These are phyloP conservation scores for Sordariomycetes sp. DNA, from an alignment of 2,329 filamentous ascomycete species.

Conservation along the genomic window DNA sequence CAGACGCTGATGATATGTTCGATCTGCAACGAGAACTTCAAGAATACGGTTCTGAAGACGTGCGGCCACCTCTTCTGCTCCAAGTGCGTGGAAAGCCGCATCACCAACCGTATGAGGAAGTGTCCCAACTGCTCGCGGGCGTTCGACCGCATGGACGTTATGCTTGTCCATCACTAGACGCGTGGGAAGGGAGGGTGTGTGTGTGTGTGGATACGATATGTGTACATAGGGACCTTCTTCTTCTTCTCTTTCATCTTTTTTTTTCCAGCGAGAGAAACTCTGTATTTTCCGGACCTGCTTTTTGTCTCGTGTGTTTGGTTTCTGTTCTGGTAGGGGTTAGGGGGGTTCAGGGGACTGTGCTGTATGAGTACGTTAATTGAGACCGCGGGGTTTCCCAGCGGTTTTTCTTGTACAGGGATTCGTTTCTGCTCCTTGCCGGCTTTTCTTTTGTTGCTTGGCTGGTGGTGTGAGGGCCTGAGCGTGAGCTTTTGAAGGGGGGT, in stretches of 20 bases:
- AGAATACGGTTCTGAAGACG: conserved; percentile 85
- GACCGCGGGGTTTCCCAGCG: neutral
- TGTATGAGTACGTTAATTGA: neutral
- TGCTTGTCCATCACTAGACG: conserved; percentile 50
- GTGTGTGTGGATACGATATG: neutral
- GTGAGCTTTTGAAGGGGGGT: neutral
- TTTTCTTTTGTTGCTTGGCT: neutral
- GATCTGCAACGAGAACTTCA: conserved; percentile 86
- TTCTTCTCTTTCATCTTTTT: neutral
- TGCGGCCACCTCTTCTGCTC: conserved; percentile 95
- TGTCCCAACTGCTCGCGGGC: conserved; percentile 89
- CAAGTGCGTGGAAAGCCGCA: conserved; percentile 78
- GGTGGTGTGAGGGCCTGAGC: neutral
- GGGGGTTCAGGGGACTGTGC: neutral
- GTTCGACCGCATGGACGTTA: conserved; percentile 85
- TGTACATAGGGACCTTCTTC: neutral
- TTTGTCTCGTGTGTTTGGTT: neutral
- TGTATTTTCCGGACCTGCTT: neutral
- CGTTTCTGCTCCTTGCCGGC: neutral
- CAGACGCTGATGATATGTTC: conserved; percentile 54
- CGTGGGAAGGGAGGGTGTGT: neutral
- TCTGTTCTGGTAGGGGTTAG: neutral
- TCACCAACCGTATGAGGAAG: conserved; percentile 84
- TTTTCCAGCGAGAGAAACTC: neutral
- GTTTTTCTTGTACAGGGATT: neutral